These are phyloP conservation scores for Hymenoscyphus linearis DNA, from an alignment of 2,329 filamentous ascomycete species.

Conservation along the genomic window DNA sequence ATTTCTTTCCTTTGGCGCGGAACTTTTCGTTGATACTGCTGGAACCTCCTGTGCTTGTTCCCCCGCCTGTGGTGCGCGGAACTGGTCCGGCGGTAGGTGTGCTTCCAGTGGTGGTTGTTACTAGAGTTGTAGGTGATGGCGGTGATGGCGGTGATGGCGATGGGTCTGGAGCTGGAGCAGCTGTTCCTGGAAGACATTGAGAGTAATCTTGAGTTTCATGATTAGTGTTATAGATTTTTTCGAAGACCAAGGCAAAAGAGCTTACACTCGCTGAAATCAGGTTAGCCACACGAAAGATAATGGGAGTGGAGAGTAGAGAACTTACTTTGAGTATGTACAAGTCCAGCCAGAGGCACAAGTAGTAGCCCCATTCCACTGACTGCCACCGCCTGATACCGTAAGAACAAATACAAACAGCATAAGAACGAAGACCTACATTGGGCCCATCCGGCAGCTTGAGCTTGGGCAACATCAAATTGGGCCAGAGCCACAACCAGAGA, in stretches of 20 bases:
- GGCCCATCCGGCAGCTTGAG: slow-evolving; percentile 15
- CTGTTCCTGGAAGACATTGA: slow-evolving; percentile 21
- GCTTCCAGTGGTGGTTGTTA: slow-evolving; percentile 4
- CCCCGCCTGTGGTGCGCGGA: background rate
- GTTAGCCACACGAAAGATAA: slow-evolving; percentile 1
- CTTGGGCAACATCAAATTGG: slow-evolving; percentile 16
- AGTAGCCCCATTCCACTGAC: slow-evolving; percentile 27
- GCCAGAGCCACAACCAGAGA: slow-evolving; percentile 17
- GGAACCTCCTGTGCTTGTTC: slow-evolving; percentile 10
- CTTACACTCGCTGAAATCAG: slow-evolving; percentile 5
- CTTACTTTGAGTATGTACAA: slow-evolving; percentile 25
- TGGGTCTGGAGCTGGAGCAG: background rate
- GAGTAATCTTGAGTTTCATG: slow-evolving; percentile 16
- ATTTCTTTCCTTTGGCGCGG: slow-evolving; percentile 58
- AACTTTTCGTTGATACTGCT: slow-evolving; percentile 49
- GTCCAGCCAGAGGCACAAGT: slow-evolving; percentile 28
- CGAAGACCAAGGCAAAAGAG: background rate
- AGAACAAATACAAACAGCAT: background rate
- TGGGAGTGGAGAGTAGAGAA: background rate
- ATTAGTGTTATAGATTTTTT: background rate
- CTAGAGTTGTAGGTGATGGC: slow-evolving; percentile 1
- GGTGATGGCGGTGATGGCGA: slow-evolving; percentile 6
- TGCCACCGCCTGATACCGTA: slow-evolving; percentile 26
- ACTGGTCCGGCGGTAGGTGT: slow-evolving; percentile 6
- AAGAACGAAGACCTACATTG: slow-evolving; percentile 17